A percentile compares a stretch with the other conserved stretches of the same genome.
phyloP scores from a whole-genome alignment of 2,329 filamentous ascomycete species.

The Hortaea sp. region DNA sequence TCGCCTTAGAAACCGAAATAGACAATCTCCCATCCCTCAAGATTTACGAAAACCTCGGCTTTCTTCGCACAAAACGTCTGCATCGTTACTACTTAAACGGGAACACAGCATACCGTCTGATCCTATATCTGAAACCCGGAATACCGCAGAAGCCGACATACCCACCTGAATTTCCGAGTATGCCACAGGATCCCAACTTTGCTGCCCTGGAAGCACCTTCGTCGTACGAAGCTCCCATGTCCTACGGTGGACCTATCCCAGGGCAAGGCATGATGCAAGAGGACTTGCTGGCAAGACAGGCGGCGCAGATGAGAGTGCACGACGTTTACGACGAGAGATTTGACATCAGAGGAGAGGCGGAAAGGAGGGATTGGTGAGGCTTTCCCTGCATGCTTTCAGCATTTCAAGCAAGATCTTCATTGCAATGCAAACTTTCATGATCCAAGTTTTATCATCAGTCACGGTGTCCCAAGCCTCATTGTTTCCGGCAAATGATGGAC shows the following conservation, averaged over 20 bases:
- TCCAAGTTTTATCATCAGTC: conserved; percentile 1
- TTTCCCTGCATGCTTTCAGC: background rate
- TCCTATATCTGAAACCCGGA: conserved; percentile 64
- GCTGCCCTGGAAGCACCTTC: background rate
- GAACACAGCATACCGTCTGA: conserved; percentile 82
- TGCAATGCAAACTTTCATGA: conserved; percentile 19
- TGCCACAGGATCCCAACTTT: background rate
- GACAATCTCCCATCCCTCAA: conserved; percentile 83
- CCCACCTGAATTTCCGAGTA: conserved; percentile 19
- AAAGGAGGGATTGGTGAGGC: background rate
- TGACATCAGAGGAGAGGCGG: conserved; percentile 2
- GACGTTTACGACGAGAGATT: conserved; percentile 14
- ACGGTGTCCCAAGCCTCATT: too few species aligned
- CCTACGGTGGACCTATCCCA: background rate
- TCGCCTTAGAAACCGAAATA: conserved; percentile 93
- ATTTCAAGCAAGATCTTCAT: conserved; percentile 1
- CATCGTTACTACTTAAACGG: conserved; percentile 96
- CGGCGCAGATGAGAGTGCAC: conserved; percentile 19
- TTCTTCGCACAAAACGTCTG: conserved; percentile 81
- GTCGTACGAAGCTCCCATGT: background rate
- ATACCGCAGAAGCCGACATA: conserved; percentile 33
- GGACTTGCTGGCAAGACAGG: conserved; percentile 18
- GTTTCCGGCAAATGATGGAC: too few species aligned
- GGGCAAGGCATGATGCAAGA: conserved; percentile 13
- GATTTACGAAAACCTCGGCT: conserved; percentile 85